These are phyloP conservation scores for Candida methanosorbosa DNA, from an alignment of 805 yeast species.

Conservation along the genomic window DNA sequence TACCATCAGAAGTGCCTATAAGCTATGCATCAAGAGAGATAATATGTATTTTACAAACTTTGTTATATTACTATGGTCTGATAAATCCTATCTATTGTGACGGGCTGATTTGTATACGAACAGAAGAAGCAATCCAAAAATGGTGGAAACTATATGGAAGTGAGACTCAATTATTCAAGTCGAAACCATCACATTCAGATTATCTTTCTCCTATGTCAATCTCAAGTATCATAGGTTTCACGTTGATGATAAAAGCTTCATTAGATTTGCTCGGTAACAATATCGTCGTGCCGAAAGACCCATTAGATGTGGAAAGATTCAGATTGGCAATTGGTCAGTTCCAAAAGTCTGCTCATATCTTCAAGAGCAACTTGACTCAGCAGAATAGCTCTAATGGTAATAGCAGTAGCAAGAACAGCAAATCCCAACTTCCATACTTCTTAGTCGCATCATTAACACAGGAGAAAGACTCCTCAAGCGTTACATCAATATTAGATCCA, in stretches of 20 bases:
- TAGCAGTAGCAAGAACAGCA: conserved; percentile 33
- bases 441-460: not conserved
- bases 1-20: conserved; percentile 44
- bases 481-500: conserved; percentile 7
- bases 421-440: conserved; percentile 37
- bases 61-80: conserved; percentile 69
- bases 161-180: conserved; percentile 12
- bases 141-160: conserved; percentile 69
- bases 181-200: conserved; percentile 24
- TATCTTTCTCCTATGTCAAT: conserved; percentile 59
- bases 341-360: conserved; percentile 38
- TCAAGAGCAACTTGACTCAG: conserved; percentile 21
- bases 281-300: conserved; percentile 70
- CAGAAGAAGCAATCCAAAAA: conserved; percentile 56
- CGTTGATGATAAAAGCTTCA: conserved; percentile 56
- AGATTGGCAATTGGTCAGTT: conserved; percentile 62
- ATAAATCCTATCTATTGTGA: conserved; percentile 66
- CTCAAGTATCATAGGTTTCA: conserved; percentile 72
- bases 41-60: conserved; percentile 64
- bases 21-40: conserved; percentile 66
- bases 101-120: conserved; percentile 74
- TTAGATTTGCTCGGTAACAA: conserved; percentile 47
- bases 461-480: not conserved
- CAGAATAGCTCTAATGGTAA: conserved; percentile 13
- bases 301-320: conserved; percentile 67